Percentiles rank a stretch among this genome's conserved stretches.
phyloP scores from a whole-genome alignment of 352 stramenopile species.

The Plasmopara viticola region DNA sequence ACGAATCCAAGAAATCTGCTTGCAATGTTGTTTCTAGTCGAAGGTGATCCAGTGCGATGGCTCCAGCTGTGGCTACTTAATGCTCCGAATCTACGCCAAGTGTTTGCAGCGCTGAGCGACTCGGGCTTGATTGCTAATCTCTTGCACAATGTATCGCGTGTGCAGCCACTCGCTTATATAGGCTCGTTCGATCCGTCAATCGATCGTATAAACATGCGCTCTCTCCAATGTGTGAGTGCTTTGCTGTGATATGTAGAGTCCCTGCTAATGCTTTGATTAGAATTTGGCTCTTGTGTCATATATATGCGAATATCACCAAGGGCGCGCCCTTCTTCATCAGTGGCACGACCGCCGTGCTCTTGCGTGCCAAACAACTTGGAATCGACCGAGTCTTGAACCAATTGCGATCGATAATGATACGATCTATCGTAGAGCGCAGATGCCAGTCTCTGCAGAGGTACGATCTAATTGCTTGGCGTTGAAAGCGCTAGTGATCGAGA shows the following conservation, averaged over 20 bases:
- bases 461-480: background rate
- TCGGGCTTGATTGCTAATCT: conserved; percentile 31
- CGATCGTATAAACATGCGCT: conserved; percentile 17
- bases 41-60: conserved; percentile 30
- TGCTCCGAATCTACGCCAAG: conserved; percentile 22
- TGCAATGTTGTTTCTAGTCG: conserved; percentile 28
- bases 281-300: conserved; percentile 25
- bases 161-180: conserved; percentile 23
- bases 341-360: conserved; percentile 27
- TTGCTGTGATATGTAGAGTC: background rate
- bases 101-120: conserved; percentile 33
- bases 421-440: conserved; percentile 19
- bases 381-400: conserved; percentile 9
- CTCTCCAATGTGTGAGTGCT: conserved; percentile 25
- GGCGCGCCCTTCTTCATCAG: conserved; percentile 17
- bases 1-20: conserved; percentile 19
- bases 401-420: conserved; percentile 27
- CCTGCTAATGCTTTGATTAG: conserved; percentile 10
- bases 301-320: conserved; percentile 25
- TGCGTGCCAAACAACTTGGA: conserved; percentile 16
- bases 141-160: conserved; percentile 35
- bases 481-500: too few relatives aligned
- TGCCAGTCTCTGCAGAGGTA: conserved; percentile 3
- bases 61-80: conserved; percentile 45
- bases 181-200: conserved; percentile 3